These are phyloP conservation scores for Astragalus membranaceus DNA, from an alignment of 306 rosid species.

Conservation along the genomic window DNA sequence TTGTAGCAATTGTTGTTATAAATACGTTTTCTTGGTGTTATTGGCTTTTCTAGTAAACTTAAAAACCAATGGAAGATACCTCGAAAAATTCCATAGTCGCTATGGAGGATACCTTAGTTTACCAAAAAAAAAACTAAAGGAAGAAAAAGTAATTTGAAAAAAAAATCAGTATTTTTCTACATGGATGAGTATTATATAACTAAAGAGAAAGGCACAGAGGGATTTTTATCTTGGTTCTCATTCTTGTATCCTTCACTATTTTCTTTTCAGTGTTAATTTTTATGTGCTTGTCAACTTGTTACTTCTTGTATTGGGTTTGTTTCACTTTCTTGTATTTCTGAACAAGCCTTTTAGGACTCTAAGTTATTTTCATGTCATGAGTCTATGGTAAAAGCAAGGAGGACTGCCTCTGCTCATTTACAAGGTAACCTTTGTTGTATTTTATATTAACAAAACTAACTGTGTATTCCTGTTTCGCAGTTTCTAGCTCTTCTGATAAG, in stretches of 20 bases:
- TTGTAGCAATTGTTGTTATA: not conserved
- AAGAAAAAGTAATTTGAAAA: not conserved
- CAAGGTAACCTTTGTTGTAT: not conserved
- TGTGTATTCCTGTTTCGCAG: constrained; percentile 34
- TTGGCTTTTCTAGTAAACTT: no score
- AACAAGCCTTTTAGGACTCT: not conserved
- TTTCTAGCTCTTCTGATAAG: constrained; percentile 24
- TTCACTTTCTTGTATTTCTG: constrained; percentile 2
- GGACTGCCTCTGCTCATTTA: not conserved
- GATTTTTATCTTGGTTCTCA: not conserved
- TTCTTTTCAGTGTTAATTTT: not conserved
- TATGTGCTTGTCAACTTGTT: not conserved
- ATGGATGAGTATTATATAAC: not conserved
- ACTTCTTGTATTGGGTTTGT: not conserved
- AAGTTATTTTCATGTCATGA: not conserved
- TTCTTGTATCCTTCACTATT: not conserved
- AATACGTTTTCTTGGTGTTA: no score
- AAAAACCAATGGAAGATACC: no score
- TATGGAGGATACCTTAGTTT: no score
- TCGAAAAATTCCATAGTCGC: no score
- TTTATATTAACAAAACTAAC: not conserved
- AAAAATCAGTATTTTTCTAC: not conserved
- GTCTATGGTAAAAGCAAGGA: not conserved
- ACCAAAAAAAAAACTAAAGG: no score
- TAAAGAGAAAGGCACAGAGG: not conserved